phyloP scores from a whole-genome alignment of 805 yeast genomes.

The Candida adriatica region DNA sequence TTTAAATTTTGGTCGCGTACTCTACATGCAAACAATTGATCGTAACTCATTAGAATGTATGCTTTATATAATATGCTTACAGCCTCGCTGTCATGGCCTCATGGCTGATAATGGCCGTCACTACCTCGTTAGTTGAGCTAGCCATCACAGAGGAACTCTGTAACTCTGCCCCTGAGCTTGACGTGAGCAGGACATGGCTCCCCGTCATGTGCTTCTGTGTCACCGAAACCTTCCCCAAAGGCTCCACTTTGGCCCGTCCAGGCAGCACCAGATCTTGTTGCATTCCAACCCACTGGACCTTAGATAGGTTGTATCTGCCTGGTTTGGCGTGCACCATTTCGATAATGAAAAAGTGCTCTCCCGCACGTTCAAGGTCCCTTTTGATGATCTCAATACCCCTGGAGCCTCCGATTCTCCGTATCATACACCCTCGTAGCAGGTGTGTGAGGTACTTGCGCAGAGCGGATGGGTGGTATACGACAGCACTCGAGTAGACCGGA shows the following conservation, averaged over 20 bases:
- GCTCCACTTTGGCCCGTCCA: slow-evolving; percentile 1
- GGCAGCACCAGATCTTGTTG: slow-evolving; percentile 5
- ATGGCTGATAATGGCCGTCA: too few species aligned
- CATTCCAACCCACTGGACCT: slow-evolving; percentile 7
- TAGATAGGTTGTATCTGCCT: slow-evolving; percentile 1
- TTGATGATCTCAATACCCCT: neutral
- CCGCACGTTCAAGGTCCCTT: slow-evolving; percentile 1
- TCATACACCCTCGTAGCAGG: neutral
- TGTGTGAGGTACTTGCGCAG: slow-evolving; percentile 2
- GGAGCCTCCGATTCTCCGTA: neutral
- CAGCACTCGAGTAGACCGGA: slow-evolving; percentile 1
- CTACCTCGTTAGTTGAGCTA: too few species aligned
- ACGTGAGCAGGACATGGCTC: neutral
- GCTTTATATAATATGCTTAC: too few species aligned
- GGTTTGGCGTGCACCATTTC: neutral
- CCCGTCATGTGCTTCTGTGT: neutral
- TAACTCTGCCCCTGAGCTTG: neutral
- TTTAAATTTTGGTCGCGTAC: too few species aligned
- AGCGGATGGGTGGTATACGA: slow-evolving; percentile 7
- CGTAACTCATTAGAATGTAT: too few species aligned
- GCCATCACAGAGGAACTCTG: neutral
- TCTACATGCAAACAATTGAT: too few species aligned
- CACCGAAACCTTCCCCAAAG: neutral
- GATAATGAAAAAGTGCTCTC: neutral
- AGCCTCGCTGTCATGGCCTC: too few species aligned